These are phyloP conservation scores for Termitomyces sp. DNA, from an alignment of 768 basidiomycete genomes.

Conservation along the genomic window DNA sequence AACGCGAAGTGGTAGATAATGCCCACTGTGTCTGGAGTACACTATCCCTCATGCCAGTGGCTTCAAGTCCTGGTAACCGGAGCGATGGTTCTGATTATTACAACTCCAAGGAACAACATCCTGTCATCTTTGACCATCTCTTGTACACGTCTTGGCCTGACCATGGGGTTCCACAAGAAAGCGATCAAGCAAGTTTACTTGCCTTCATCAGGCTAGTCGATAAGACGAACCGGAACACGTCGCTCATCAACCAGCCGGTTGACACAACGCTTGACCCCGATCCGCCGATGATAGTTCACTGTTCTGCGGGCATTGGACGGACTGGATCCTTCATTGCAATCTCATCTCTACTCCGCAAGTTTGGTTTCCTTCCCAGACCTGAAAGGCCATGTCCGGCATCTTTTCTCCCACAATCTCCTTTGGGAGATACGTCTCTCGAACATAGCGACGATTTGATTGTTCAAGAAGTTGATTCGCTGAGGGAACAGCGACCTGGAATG, in stretches of 20 bases:
- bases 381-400: constrained; percentile 23
- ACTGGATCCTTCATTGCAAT: constrained; percentile 85
- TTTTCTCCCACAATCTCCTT: constrained; percentile 40
- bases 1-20: constrained; percentile 39
- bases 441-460: constrained; percentile 53
- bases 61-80: background rate
- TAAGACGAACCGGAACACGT: constrained; percentile 45
- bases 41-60: constrained; percentile 45
- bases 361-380: constrained; percentile 41
- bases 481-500: constrained; percentile 83
- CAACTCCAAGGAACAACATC: constrained; percentile 20
- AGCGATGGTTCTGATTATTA: background rate
- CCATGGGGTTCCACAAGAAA: constrained; percentile 67
- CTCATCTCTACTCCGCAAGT: constrained; percentile 67
- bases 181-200: constrained; percentile 56
- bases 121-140: constrained; percentile 62
- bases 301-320: constrained; percentile 84
- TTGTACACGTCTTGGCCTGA: constrained; percentile 81
- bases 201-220: constrained; percentile 65
- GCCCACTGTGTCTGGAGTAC: constrained; percentile 61
- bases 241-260: constrained; percentile 22
- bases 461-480: constrained; percentile 69
- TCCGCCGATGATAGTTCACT: constrained; percentile 78
- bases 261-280: constrained; percentile 39
- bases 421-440: constrained; percentile 51